Conservation (phyloP, 73 alveolate species). For the Paramecium biaurelia region DNA sequence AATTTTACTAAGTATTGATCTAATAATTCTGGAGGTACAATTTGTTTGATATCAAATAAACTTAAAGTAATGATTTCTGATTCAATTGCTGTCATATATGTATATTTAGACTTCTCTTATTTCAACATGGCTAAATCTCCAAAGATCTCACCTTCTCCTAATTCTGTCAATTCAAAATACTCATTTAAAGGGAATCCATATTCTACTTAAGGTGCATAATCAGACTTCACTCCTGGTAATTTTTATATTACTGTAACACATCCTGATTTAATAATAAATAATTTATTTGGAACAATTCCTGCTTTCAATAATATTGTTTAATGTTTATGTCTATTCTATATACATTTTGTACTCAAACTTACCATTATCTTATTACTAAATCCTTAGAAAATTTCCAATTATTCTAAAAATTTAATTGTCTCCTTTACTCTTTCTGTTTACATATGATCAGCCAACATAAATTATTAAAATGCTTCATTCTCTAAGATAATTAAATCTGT, state of each 20-base stretch:
- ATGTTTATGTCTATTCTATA: background rate
- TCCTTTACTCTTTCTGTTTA: background rate
- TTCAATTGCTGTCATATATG: background rate
- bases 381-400: background rate
- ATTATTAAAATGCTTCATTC: conserved; percentile 1
- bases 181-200: background rate
- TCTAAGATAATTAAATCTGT: background rate
- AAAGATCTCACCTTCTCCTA: background rate
- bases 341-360: background rate
- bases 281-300: background rate
- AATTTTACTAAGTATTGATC: background rate
- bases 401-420: background rate
- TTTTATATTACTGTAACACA: background rate
- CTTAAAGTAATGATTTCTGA: background rate
- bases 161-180: background rate
- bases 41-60: background rate
- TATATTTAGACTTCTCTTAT: background rate
- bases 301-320: background rate
- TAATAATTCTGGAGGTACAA: background rate
- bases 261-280: background rate
- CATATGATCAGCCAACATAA: conserved; percentile 19
- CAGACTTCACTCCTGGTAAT: background rate
- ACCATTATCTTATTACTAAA: background rate
- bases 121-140: background rate
- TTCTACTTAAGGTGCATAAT: background rate